Evolutionary conservation across 805 yeast genomes (phyloP).

Genomic region (Saccharomycopsis selenospora): DNA sequence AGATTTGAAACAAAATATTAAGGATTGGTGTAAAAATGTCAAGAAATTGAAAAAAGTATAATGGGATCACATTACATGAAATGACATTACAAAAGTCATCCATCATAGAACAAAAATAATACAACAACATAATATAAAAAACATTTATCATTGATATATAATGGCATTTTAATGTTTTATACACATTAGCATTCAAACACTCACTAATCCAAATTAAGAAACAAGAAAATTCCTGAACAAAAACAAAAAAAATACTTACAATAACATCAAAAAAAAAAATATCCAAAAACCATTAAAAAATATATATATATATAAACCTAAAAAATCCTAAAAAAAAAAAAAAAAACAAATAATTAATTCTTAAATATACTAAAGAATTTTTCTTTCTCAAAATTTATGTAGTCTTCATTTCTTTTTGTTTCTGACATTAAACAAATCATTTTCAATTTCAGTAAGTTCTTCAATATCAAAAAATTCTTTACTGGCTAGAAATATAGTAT

Average conservation of each 20-base stretch:
- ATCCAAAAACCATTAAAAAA: too few relatives aligned
- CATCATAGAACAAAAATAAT: neutral
- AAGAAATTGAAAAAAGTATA: constrained; percentile 22
- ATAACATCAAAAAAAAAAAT: too few relatives aligned
- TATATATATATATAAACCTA: too few relatives aligned
- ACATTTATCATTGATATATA: too few relatives aligned
- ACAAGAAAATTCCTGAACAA: too few relatives aligned
- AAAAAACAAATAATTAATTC: too few relatives aligned
- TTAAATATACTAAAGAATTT: neutral
- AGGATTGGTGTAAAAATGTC: constrained; percentile 36
- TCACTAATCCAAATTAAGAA: too few relatives aligned
- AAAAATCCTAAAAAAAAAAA: too few relatives aligned
- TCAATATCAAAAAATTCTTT: constrained; percentile 11
- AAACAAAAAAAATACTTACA: too few relatives aligned
- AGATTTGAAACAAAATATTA: constrained; percentile 27
- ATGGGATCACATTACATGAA: neutral
- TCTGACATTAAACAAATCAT: constrained; percentile 8
- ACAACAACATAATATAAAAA: neutral
- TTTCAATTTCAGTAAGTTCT: constrained; percentile 10
- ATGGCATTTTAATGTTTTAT: too few relatives aligned
- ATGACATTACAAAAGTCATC: neutral
- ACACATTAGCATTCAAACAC: too few relatives aligned
- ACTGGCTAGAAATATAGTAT: constrained; percentile 6
- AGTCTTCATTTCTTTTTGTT: neutral
- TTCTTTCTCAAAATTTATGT: neutral